A percentile compares a stretch with the other conserved stretches of the same genome.
Evolutionary conservation across 2,329 filamentous ascomycete species (phyloP).

Genomic region (Pseudocercospora vitis): DNA sequence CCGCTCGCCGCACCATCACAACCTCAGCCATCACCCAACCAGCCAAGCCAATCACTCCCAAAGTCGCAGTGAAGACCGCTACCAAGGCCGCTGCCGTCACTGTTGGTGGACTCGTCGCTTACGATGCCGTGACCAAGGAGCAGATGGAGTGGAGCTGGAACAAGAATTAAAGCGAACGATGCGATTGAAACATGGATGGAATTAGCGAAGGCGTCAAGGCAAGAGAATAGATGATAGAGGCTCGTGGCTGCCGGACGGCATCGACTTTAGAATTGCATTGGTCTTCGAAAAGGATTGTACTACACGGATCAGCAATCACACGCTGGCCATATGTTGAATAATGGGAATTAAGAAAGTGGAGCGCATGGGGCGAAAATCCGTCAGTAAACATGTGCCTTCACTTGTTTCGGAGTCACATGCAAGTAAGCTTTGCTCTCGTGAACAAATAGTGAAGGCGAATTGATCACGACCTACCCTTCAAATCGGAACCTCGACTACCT

Average conservation of each 20-base stretch:
- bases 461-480: too few relatives aligned
- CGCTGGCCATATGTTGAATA: too few relatives aligned
- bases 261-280: neutral
- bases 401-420: too few relatives aligned
- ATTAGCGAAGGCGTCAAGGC: constrained; percentile 1
- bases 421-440: too few relatives aligned
- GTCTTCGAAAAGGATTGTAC: neutral
- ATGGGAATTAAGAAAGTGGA: neutral
- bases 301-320: too few relatives aligned
- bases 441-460: too few relatives aligned
- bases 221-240: neutral
- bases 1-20: constrained; percentile 4
- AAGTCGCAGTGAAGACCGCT: neutral
- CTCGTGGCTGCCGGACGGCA: neutral
- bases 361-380: too few relatives aligned
- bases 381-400: too few relatives aligned
- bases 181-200: neutral
- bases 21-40: neutral
- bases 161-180: neutral
- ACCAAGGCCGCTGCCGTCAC: neutral
- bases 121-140: constrained; percentile 6
- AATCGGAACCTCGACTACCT: too few relatives aligned
- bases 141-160: constrained; percentile 10
- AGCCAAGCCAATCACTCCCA: neutral
- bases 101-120: neutral